These are phyloP conservation scores for Naumovozyma castellii DNA, from an alignment of 805 yeast species.

Conservation along the genomic window DNA sequence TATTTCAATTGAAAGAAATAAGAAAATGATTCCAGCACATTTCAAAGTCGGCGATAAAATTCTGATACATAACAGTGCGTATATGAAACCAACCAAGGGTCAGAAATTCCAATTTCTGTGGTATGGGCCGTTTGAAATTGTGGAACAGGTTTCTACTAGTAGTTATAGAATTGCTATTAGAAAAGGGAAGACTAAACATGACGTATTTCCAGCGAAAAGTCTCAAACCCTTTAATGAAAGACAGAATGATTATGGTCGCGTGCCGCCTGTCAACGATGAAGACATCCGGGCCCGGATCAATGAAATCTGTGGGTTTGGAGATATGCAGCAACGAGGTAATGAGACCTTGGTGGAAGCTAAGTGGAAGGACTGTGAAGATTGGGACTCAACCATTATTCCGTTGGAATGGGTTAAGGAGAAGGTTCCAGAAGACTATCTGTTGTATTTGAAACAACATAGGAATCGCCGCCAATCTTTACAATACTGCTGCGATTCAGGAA, in stretches of 20 bases:
- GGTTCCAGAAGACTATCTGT: background rate
- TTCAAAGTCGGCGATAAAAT: background rate
- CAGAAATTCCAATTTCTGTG: conserved; percentile 2
- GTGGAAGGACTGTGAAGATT: conserved; percentile 1
- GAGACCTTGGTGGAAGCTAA: background rate
- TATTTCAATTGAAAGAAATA: background rate
- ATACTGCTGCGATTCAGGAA: too few relatives aligned
- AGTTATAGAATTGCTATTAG: too few relatives aligned
- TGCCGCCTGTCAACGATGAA: too few relatives aligned
- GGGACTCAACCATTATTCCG: conserved; percentile 3
- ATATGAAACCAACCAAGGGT: background rate
- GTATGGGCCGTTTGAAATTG: conserved; percentile 3
- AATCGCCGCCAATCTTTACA: too few relatives aligned
- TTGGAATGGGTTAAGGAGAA: background rate
- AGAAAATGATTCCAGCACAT: background rate
- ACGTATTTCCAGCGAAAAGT: too few relatives aligned
- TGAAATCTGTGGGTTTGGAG: background rate
- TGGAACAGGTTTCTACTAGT: background rate
- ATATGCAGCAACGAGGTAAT: background rate
- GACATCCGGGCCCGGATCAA: too few relatives aligned
- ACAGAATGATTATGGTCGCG: too few relatives aligned
- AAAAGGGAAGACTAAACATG: too few relatives aligned
- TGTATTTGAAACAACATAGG: too few relatives aligned
- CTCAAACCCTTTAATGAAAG: too few relatives aligned
- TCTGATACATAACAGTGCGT: conserved; percentile 1